Evolutionary conservation across 208 protist genomes (phyloP), one percentile per base, ranked within the genome.

Genomic region (Spongospora subterranea): DNA sequence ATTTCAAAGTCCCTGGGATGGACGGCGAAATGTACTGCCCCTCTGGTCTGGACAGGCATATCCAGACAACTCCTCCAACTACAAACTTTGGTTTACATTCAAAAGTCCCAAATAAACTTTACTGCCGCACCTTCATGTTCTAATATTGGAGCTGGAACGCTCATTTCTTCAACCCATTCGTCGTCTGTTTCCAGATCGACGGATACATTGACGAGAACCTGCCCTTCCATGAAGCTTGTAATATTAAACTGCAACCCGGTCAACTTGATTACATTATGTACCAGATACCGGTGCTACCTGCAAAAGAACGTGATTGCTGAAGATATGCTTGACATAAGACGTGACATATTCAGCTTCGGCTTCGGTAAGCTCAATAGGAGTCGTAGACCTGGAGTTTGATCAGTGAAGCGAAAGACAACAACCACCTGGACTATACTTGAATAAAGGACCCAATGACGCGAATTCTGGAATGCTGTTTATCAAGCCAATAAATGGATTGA

Each of bases 321-420:
- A 99, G 13, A 96, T 45, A 92, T 99, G 97, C 94, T 98, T 99
- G 91, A 98, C 95, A 90, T 96, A 97, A n/a, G 94, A 94, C 43
- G 99, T 97, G 6, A 98, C 96, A 94, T 99, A 99, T 94, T 99
- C 98, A 77, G 96, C 97, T 93, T 99, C 98, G 0, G 95, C 54
- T 92, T 99, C 97, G 11, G 98, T 99, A 11, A 99, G 93, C 38
- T 94, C 91, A 29, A 96, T 38, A 43, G 94, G 93, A 88, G 96
- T 95, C 43, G 94, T 97, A 65, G 94, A 93, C n/a, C 40, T 0
- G 88, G 89, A 82, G 88, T 50, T 45, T 43, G 17, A 46, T 76
- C 0, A 71, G 38, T 41, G 88, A 76, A 11, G 45, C 89, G 53
- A 65, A 32, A 65, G 54, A 17, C 20, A 29, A 32, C 54, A 32